Conservation (phyloP, 192 early-diverging fungal genomes). For the Coemansia sp. region DNA sequence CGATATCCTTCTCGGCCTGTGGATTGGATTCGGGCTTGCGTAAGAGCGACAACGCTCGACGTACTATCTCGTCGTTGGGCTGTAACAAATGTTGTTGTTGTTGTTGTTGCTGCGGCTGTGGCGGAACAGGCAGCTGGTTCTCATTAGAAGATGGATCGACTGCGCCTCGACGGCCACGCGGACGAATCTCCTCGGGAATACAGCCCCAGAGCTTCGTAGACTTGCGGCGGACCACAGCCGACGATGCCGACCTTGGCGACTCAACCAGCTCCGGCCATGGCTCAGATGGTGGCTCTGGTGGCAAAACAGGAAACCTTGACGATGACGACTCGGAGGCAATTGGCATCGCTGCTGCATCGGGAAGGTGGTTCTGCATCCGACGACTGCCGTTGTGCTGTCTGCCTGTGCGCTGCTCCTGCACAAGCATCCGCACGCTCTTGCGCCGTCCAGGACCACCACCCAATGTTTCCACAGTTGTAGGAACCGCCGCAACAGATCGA, state of each 20-base stretch:
- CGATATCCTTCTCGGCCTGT: slow-evolving; percentile 49
- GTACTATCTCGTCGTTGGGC: slow-evolving; percentile 46
- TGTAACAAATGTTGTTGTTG: neutral
- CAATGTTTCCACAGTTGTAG: neutral
- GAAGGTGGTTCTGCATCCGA: neutral
- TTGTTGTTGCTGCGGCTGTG: neutral
- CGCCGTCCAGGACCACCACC: slow-evolving; percentile 25
- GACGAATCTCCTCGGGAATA: slow-evolving; percentile 52
- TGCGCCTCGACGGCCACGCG: slow-evolving; percentile 10
- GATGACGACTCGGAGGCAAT: neutral
- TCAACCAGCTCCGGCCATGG: neutral
- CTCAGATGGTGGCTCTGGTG: neutral
- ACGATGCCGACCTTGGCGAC: slow-evolving; percentile 1
- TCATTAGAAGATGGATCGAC: neutral
- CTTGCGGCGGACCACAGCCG: slow-evolving; percentile 51
- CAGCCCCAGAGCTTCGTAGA: slow-evolving; percentile 57
- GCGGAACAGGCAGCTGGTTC: neutral
- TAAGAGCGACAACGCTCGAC: slow-evolving; percentile 49
- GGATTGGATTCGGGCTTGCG: slow-evolving; percentile 50
- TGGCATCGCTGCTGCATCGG: neutral
- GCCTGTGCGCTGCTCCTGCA: slow-evolving; percentile 40
- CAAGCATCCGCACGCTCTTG: slow-evolving; percentile 56
- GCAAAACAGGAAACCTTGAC: neutral
- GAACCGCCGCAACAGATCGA: neutral
- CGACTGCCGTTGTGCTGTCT: slow-evolving; percentile 15